phyloP scores from a whole-genome alignment of 768 basidiomycete genomes.

The Termitomyces bulborhizus region DNA sequence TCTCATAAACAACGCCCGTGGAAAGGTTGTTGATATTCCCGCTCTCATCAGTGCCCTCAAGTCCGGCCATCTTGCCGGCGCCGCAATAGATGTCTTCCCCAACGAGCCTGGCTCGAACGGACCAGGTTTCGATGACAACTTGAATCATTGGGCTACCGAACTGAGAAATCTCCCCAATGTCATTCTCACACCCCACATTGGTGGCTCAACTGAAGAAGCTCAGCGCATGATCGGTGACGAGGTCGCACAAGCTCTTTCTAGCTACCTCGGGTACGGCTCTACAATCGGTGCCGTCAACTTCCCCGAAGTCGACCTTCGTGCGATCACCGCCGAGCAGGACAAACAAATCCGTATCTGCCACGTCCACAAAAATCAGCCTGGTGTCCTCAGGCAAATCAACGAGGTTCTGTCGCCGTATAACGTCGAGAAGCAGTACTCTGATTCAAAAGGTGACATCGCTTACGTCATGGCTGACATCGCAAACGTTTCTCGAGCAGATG shows the following conservation, averaged over 20 bases:
- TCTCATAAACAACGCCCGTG: conserved; percentile 97
- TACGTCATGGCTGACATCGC: conserved; percentile 98
- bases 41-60: conserved; percentile 77
- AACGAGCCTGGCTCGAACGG: conserved; percentile 91
- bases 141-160: conserved; percentile 79
- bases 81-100: conserved; percentile 91
- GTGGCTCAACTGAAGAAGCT: conserved; percentile 98
- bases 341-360: conserved; percentile 87
- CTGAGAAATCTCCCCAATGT: conserved; percentile 81
- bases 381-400: conserved; percentile 93
- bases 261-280: conserved; percentile 91
- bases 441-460: conserved; percentile 88
- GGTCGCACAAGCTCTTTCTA: conserved; percentile 75
- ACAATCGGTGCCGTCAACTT: conserved; percentile 95
- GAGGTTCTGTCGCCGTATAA: conserved; percentile 92
- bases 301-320: conserved; percentile 95
- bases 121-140: conserved; percentile 77
- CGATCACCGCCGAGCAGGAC: conserved; percentile 80
- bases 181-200: conserved; percentile 97
- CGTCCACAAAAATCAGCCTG: conserved; percentile 92
- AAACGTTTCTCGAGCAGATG: conserved; percentile 75
- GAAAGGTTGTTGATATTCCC: conserved; percentile 91
- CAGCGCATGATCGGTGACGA: conserved; percentile 97
- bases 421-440: conserved; percentile 99
- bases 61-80: conserved; percentile 85